Percentiles rank a stretch among this genome's conserved stretches.
Conservation (phyloP, 2,329 filamentous ascomycete genomes). For the Paramyrothecium sp. region DNA sequence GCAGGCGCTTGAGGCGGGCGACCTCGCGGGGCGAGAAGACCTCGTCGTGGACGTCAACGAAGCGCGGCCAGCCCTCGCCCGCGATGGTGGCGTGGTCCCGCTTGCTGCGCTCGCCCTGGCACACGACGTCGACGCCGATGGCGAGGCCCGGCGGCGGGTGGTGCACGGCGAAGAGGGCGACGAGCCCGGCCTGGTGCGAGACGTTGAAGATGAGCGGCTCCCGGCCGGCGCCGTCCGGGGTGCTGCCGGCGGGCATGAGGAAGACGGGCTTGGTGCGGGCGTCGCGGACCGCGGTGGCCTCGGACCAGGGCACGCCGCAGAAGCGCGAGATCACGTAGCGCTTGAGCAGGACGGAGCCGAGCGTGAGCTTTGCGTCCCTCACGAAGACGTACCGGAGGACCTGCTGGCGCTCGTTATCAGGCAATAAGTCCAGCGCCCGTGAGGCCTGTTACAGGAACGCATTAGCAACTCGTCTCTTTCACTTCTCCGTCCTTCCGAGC, state of each 20-base stretch:
- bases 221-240: background rate
- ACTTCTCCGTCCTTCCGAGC: background rate
- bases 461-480: background rate
- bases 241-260: conserved; percentile 41
- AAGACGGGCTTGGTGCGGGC: conserved; percentile 53
- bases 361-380: conserved; percentile 71
- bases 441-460: conserved; percentile 41
- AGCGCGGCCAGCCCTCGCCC: conserved; percentile 60
- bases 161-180: conserved; percentile 60
- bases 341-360: conserved; percentile 73
- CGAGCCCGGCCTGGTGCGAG: conserved; percentile 74
- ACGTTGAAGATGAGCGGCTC: conserved; percentile 69
- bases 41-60: conserved; percentile 70
- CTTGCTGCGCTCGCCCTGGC: conserved; percentile 66
- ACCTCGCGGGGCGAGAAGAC: conserved; percentile 66
- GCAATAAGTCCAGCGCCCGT: conserved; percentile 52
- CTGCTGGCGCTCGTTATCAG: conserved; percentile 51
- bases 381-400: conserved; percentile 64
- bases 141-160: conserved; percentile 33
- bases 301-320: conserved; percentile 58
- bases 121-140: conserved; percentile 75
- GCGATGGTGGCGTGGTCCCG: conserved; percentile 58
- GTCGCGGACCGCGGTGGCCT: conserved; percentile 56
- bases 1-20: conserved; percentile 54
- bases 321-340: conserved; percentile 63